A percentile compares a stretch with the other conserved stretches of the same genome.
phyloP scores from a whole-genome alignment of 441 rosid genomes.

The Euphorbia schlechtendalii region DNA sequence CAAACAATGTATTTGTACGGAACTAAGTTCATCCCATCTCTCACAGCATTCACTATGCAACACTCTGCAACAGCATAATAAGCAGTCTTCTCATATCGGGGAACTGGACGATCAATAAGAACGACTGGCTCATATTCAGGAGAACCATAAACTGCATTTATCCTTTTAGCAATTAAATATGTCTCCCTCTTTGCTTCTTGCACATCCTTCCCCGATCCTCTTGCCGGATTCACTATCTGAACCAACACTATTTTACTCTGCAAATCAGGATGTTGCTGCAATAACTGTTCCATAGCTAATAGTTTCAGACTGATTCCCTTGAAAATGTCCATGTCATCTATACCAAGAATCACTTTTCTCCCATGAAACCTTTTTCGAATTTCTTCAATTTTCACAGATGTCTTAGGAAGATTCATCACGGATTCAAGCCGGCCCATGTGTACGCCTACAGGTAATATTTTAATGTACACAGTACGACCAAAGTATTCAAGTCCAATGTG shows the following conservation, averaged over 20 bases:
- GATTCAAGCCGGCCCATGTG: conserved; percentile 91
- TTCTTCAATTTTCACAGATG: conserved; percentile 60
- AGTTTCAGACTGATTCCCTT: conserved; percentile 82
- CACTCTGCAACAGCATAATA: conserved; percentile 68
- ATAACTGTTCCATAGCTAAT: conserved; percentile 66
- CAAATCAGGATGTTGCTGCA: conserved; percentile 49
- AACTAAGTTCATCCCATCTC: conserved; percentile 91
- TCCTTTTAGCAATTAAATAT: conserved; percentile 29
- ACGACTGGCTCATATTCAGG: conserved; percentile 64
- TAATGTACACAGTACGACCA: conserved; percentile 79
- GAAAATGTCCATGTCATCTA: conserved; percentile 94
- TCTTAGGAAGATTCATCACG: conserved; percentile 60
- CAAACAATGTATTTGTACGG: conserved; percentile 72
- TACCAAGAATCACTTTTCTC: conserved; percentile 58
- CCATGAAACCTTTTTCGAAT: conserved; percentile 56
- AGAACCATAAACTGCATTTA: conserved; percentile 43
- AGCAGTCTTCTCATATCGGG: conserved; percentile 55
- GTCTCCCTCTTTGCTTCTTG: conserved; percentile 47
- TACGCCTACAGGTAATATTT: conserved; percentile 79
- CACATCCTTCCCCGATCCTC: conserved; percentile 68
- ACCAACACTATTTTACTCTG: conserved; percentile 56
- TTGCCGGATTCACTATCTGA: conserved; percentile 74
- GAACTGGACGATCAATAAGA: conserved; percentile 41
- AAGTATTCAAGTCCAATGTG: conserved; percentile 87
- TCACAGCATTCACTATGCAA: conserved; percentile 68